A percentile compares a stretch with the other conserved stretches of the same genome.
Conservation (phyloP, 2,329 filamentous ascomycete species). For the Apiospora pterosperma region DNA sequence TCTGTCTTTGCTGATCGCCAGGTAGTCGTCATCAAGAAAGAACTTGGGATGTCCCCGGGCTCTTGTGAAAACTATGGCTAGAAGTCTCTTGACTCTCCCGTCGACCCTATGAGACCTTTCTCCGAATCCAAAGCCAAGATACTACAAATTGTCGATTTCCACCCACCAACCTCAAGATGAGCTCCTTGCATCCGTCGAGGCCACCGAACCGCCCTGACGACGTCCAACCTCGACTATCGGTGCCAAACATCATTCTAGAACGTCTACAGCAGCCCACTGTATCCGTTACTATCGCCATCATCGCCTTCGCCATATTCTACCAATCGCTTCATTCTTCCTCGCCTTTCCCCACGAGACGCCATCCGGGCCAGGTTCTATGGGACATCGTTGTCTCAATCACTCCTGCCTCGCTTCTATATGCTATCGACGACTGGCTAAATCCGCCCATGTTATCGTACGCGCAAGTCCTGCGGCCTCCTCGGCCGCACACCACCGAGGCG, state of each 20-base stretch:
- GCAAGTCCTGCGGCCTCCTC: conserved; percentile 30
- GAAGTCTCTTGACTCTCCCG: background rate
- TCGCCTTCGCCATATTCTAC: conserved; percentile 32
- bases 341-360: conserved; percentile 27
- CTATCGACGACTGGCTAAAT: conserved; percentile 53
- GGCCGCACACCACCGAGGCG: conserved; percentile 41
- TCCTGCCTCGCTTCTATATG: conserved; percentile 55
- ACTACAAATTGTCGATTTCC: background rate
- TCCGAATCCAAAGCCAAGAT: background rate
- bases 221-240: conserved; percentile 2
- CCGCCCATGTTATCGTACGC: conserved; percentile 39
- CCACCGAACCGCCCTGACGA: conserved; percentile 20
- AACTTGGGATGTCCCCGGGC: background rate
- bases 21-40: background rate
- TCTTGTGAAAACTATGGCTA: background rate
- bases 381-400: conserved; percentile 54
- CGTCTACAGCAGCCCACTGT: conserved; percentile 32
- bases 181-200: conserved; percentile 26
- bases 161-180: conserved; percentile 30
- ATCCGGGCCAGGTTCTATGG: conserved; percentile 51
- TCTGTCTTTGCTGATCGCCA: background rate
- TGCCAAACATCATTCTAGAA: conserved; percentile 24
- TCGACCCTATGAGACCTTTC: background rate
- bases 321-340: conserved; percentile 28
- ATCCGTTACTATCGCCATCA: conserved; percentile 29